A percentile compares a stretch with the other conserved stretches of the same genome.
These are phyloP conservation scores for Oryza meyeriana DNA, from an alignment of 176 grass and related monocot genomes.

Conservation along the genomic window DNA sequence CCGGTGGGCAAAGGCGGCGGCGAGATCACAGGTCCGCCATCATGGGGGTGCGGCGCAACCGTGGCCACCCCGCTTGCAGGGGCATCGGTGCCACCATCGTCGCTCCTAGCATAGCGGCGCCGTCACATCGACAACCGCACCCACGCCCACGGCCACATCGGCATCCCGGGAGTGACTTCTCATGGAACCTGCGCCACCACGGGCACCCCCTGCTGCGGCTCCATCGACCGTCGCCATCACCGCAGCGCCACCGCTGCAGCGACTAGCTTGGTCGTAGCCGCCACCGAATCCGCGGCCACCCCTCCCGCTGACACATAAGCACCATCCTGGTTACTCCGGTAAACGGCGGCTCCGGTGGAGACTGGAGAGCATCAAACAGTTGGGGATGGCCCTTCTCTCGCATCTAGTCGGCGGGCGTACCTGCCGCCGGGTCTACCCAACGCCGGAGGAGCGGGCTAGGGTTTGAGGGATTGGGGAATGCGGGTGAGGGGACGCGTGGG, in stretches of 20 bases:
- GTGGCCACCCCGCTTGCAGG: background rate
- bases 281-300: background rate
- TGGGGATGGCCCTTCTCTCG: background rate
- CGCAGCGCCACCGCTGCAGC: background rate
- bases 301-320: background rate
- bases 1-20: background rate
- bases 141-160: background rate
- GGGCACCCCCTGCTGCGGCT: background rate
- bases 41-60: background rate
- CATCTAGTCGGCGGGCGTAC: background rate
- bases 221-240: background rate
- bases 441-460: constrained; percentile 18
- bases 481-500: background rate
- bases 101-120: background rate
- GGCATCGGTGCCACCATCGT: background rate
- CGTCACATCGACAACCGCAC: background rate
- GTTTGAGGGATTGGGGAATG: constrained; percentile 7
- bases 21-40: background rate
- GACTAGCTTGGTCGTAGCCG: background rate
- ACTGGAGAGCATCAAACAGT: background rate
- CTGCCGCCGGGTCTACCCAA: background rate
- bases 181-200: background rate
- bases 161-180: background rate
- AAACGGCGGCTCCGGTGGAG: background rate
- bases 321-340: background rate